Base-by-base conservation (phyloP, 225 moss, liverwort and hornwort species). In the Climacium dendroides region DNA sequence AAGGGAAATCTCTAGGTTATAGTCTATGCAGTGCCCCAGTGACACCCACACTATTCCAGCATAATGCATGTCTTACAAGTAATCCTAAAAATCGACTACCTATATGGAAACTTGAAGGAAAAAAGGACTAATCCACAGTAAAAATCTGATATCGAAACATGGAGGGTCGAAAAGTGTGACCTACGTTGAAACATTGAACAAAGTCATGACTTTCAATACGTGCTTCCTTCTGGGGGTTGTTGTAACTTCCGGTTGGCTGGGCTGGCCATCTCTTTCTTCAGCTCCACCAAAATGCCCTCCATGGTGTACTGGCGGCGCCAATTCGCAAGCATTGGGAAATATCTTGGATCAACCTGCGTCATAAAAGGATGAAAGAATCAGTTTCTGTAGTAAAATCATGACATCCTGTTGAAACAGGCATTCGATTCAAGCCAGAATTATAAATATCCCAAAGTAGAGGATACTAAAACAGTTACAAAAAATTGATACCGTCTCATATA, bases 161-260 rank as follows among this genome's bases (percentile, higher is more conserved):
- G 43, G 58, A 87, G 52, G 82, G 65, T 19, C 19, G 65, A 82
- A 80, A 64, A 66, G 82, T 15, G 34, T 65, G 82, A 80, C 61
- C 47, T n/a, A 50, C 63, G 69, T 57, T 52, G 50, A 59, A 89
- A 35, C 53, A 35, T 22, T 73, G 50, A 74, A 81, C 50, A n/a
- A 37, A 54, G 66, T 29, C 54, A 29, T 55, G 83, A 57, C 73
- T 81, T 83, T 80, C 80, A 98, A 89, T 94, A 96, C 63, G 93
- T 94, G 94, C 94, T 96, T 88, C 98, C 98, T 93, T 98, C 98
- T 29, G 97, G 93, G 37, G 98, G 96, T 92, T 98, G 98, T 92
- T 96, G 97, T 79, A 98, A 74, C 90, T 98, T 98, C 52, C 98
- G 94, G 90, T 98, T 98, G 22, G 92, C 76, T 43, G 97, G 92